Evolutionary conservation across 352 stramenopile species (phyloP), one percentile per base, ranked within the genome.

Genomic region (Pythium dissotocum): DNA sequence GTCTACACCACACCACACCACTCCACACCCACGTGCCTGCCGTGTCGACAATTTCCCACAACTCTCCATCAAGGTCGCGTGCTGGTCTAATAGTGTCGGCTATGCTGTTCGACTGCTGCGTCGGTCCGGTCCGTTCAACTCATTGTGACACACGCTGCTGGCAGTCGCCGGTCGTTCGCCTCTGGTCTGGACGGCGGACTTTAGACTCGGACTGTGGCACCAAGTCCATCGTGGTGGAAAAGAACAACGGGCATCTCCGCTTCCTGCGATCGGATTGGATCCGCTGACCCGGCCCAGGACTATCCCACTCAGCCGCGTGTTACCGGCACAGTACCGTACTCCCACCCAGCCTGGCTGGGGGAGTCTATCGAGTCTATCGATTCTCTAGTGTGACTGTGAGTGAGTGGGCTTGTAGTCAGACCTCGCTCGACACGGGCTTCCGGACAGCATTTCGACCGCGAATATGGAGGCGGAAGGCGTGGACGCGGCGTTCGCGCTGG

Each of bases 401-500:
- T 24, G 21, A 24, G 21, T 24, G 36, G 36, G 36, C 36, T 44
- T 44, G 40, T 49, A 49, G 40, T 49, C 40, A 24, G 40, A 49
- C 40, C 40, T 13, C 13, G 6, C 33, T 38, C 33, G 33, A 38
- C 33, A 38, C 33, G 21, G 33, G 5, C 33, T 38, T 38, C 33
- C 33, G 33, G 33, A 16, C 6, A 4, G 36, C 6, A 44, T 16
- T 44, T 14, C 8, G 16, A 44, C 36, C 36, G 16, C n/a, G 30
- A 40, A 61, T 51, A 46, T 67, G 51, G 33, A 68, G 44, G 59
- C 40, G 30, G 65, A 63, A 26, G 58, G 32, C 42, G 60, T 58
- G 18, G 66, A 59, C 35, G 42, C 35, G 14, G 52, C 40, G 21
- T 66, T 71, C 58, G 40, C 67, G 28, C 61, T 73, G n/a, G 73